Base-by-base conservation (phyloP, 2,329 filamentous ascomycete species). In the Knoxdaviesia capensis region DNA sequence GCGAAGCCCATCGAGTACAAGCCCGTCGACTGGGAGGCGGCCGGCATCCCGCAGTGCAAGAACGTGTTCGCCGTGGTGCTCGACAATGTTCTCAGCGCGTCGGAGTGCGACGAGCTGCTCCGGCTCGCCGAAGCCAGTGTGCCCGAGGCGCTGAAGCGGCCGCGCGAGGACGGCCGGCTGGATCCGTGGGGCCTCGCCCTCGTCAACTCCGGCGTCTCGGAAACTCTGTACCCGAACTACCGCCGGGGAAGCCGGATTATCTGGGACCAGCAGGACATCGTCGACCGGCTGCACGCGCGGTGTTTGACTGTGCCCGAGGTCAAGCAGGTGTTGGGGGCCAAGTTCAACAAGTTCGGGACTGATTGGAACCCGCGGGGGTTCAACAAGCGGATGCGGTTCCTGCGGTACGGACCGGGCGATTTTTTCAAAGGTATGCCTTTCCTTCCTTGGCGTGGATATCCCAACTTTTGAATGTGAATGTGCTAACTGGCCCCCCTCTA, bases 201-300 rank as follows among this genome's bases (percentile, higher is more conserved):
- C 55, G 65, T 87, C 44, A 80, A 80, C 52, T 55, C 73, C 29
- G 80, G 80, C 5, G 79, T 80, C 3, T 60, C 54, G 44, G 76
- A 88, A 56, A 56, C 63, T 3, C 55, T 75, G 36, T 58, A 65
- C 4, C 48, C 48, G 1, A 66, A 73, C 6, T 71, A 72, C 40
- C 67, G 83, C 10, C 77, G 81, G 46, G 78, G 78, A 50, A 78
- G 78, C n/a, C 69, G 83, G 3, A 82, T 88, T 48, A 78, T 90
- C 49, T 82, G 76, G 70, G 80, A 90, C 52, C 59, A 68, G 9
- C 61, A 66, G 40, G 68, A 70, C 1, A 48, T 88, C 1, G 76
- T 73, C 0, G 64, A 70, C 29, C 68, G 71, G 28, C 50, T 90
- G 0, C 78, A 79, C 68, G 62, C 59, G 36, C 66, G 83, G 7